phyloP scores from a whole-genome alignment of 1,139 yeast species.

The Candida buenavistaensis region DNA sequence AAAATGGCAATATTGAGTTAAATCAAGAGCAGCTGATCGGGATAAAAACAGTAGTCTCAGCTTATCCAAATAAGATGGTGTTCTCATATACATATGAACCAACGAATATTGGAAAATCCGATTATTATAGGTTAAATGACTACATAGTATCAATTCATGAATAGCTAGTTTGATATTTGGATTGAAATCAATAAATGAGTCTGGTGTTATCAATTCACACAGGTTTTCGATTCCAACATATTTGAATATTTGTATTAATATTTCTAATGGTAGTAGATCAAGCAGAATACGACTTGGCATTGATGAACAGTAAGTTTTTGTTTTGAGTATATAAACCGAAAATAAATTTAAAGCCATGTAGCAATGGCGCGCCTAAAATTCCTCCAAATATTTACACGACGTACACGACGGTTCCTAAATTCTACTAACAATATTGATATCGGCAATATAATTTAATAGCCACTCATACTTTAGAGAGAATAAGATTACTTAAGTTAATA shows the following conservation, averaged over 20 bases:
- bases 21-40: constrained; percentile 2
- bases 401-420: too few species aligned
- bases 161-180: constrained; percentile 8
- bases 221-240: constrained; percentile 11
- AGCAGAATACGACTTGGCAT: too few species aligned
- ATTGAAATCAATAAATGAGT: constrained; percentile 11
- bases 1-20: constrained; percentile 9
- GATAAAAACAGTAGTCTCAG: constrained; percentile 9
- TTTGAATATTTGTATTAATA: constrained; percentile 10
- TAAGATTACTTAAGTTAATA: too few species aligned
- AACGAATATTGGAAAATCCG: constrained; percentile 15
- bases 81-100: constrained; percentile 17
- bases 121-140: constrained; percentile 15
- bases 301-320: too few species aligned
- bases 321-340: too few species aligned
- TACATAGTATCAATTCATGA: constrained; percentile 7
- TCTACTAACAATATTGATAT: too few species aligned
- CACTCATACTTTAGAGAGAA: too few species aligned
- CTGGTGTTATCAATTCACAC: constrained; percentile 7
- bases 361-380: too few species aligned
- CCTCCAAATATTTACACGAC: too few species aligned
- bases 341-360: too few species aligned
- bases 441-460: too few species aligned
- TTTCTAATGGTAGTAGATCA: constrained; percentile 11
- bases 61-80: constrained; percentile 15